A percentile compares a stretch with the other conserved stretches of the same genome.
Evolutionary conservation across 768 basidiomycete species (phyloP).

Genomic region (Rhizopogon vinicolor): DNA sequence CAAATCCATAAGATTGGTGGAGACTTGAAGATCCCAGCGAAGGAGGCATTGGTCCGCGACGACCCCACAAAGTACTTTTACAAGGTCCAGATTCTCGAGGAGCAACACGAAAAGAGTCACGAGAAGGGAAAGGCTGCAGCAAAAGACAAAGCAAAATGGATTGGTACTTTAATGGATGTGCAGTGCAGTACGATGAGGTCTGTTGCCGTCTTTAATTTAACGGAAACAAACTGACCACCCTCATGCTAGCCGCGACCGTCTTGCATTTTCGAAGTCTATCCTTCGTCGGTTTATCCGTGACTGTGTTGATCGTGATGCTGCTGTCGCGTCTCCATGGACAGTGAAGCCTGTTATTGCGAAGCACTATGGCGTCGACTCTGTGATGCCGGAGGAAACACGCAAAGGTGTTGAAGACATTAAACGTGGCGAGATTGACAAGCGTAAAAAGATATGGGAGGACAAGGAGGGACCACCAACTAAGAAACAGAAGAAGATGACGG

Average conservation of each 20-base stretch:
- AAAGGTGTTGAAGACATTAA: conserved; percentile 76
- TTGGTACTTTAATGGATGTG: conserved; percentile 81
- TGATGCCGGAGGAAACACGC: conserved; percentile 83
- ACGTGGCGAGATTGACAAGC: conserved; percentile 87
- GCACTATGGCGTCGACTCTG: conserved; percentile 77
- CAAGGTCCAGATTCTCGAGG: conserved; percentile 80
- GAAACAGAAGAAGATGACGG: conserved; percentile 75
- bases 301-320: conserved; percentile 88
- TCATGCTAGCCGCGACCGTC: conserved; percentile 76
- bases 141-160: conserved; percentile 61
- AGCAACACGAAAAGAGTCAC: conserved; percentile 64
- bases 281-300: conserved; percentile 95
- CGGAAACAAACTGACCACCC: conserved; percentile 1
- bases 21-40: conserved; percentile 70
- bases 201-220: conserved; percentile 15
- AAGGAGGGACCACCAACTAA: conserved; percentile 80
- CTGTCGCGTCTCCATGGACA: conserved; percentile 93
- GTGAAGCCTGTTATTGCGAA: conserved; percentile 84
- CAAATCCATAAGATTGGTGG: conserved; percentile 68
- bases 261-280: conserved; percentile 96
- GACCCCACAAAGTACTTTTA: conserved; percentile 84
- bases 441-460: conserved; percentile 88
- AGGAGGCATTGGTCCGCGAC: conserved; percentile 68
- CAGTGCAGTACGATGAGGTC: conserved; percentile 78
- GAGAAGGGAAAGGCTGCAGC: conserved; percentile 52